These are phyloP conservation scores for Thalassiosira exigua DNA, from an alignment of 352 stramenopile genomes.

Conservation along the genomic window DNA sequence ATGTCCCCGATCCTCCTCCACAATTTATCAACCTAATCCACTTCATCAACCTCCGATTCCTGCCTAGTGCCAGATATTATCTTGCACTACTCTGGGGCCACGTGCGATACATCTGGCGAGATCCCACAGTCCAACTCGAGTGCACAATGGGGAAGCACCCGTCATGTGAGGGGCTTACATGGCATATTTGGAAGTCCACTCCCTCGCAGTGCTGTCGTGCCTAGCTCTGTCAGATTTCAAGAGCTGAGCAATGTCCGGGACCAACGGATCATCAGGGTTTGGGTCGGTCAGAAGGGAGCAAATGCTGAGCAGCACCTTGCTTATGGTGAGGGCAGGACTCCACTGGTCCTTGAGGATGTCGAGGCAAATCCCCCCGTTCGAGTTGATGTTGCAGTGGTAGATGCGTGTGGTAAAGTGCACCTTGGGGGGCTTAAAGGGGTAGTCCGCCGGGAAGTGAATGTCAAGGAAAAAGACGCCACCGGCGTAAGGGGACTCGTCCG, in stretches of 20 bases:
- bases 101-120: too few species aligned
- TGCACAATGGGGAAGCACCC: too few species aligned
- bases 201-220: constrained; percentile 94
- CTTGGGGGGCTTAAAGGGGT: constrained; percentile 98
- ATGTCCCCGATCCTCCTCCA: too few species aligned
- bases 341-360: constrained; percentile 99
- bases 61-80: too few species aligned
- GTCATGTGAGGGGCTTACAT: too few species aligned
- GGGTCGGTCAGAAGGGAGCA: constrained; percentile 99
- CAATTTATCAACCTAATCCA: too few species aligned
- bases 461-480: constrained; percentile 99
- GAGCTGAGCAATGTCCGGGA: constrained; percentile 94
- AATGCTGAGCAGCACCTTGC: constrained; percentile 99
- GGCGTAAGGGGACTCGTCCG: constrained; percentile 97
- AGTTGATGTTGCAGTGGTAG: constrained; percentile 99
- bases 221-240: constrained; percentile 85
- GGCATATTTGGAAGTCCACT: constrained; percentile 98
- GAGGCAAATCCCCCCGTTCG: constrained; percentile 99
- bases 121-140: too few species aligned
- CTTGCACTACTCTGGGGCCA: too few species aligned
- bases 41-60: too few species aligned
- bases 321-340: constrained; percentile 98
- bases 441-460: constrained; percentile 99
- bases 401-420: constrained; percentile 99
- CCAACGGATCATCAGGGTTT: constrained; percentile 99